Base-by-base conservation (phyloP, 116 monocot genomes). In the Papilionanthe hybrid region DNA sequence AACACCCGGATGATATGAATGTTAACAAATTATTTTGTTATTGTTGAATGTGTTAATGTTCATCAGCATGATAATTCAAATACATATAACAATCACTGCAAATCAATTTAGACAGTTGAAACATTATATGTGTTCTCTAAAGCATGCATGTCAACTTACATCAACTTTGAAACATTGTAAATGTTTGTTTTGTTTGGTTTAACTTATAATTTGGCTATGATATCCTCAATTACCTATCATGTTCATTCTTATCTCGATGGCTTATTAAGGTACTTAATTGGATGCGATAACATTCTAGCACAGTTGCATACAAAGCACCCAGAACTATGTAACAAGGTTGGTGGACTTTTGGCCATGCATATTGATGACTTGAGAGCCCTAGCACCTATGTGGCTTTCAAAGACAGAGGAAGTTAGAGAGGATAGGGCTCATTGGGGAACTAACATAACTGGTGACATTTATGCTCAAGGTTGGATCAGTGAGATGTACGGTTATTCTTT, bases 401-500 rank as follows among this genome's bases (percentile, higher is more conserved):
- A 99, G 78, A 99, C 99, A 15, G 99, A 95, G 81, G 95, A 99
- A 79, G 99, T 99, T 50, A 85, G 99, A 76, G 92, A 90, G 69
- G 99, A 99, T 82, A 79, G 87, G 72, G 92, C 90, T 5, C 99
- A 95, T 58, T 99, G 99, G 99, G 86, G 86, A 69, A 93, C 91
- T 20, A 95, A 99, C 82, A 81, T 99, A 82, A 99, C 99, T 56
- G 95, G 99, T 80, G 99, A 95, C 78, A 95, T 95, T 79, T 99
- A 95, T 86, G 92, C 85, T 42, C 79, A 86, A 73, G 99, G 99
- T 43, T 99, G 95, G 99, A 99, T 99, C 42, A 99, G 93, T 81
- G 99, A 99, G 84, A 99, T 95, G 99, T 99, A 99, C 84, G 99
- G 99, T 65, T 99, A 99, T 81, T 95, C 95, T 58, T 99, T 99